Evolutionary conservation across 2,329 filamentous ascomycete species (phyloP).

Genomic region (Bipolaris zeicola): DNA sequence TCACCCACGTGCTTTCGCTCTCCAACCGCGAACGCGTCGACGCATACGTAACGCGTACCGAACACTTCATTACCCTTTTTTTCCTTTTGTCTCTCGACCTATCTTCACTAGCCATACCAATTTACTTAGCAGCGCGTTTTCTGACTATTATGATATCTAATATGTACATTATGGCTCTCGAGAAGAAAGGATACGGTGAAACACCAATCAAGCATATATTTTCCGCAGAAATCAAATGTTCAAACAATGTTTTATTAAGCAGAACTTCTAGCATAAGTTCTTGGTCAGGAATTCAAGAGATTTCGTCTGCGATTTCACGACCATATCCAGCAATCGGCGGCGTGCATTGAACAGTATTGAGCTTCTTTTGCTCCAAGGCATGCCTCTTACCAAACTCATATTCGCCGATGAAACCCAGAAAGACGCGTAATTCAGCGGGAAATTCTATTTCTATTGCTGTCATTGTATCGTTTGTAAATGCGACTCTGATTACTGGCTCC

Average conservation of each 20-base stretch:
- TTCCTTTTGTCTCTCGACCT: neutral
- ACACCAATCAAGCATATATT: conserved; percentile 49
- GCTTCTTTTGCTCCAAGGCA: conserved; percentile 68
- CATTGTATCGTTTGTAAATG: conserved; percentile 66
- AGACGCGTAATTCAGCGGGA: conserved; percentile 72
- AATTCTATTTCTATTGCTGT: conserved; percentile 82
- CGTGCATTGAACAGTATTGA: conserved; percentile 68
- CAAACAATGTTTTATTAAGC: conserved; percentile 56
- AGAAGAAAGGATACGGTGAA: conserved; percentile 9
- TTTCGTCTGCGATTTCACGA: conserved; percentile 54
- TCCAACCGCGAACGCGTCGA: neutral
- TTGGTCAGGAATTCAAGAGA: conserved; percentile 55
- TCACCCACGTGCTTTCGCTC: conserved; percentile 10
- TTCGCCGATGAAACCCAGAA: conserved; percentile 64
- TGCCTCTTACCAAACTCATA: conserved; percentile 66
- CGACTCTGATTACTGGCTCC: conserved; percentile 57
- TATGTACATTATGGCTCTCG: conserved; percentile 16
- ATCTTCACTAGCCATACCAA: too few species aligned
- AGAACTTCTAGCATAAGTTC: conserved; percentile 52
- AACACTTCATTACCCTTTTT: neutral
- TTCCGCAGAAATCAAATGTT: conserved; percentile 53
- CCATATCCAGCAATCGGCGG: conserved; percentile 61
- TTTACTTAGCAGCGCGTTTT: neutral
- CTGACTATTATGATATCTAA: neutral
- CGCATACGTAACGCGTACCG: neutral